Evolutionary conservation across 352 stramenopile species (phyloP).

Genomic region (Pythium angustatum): DNA sequence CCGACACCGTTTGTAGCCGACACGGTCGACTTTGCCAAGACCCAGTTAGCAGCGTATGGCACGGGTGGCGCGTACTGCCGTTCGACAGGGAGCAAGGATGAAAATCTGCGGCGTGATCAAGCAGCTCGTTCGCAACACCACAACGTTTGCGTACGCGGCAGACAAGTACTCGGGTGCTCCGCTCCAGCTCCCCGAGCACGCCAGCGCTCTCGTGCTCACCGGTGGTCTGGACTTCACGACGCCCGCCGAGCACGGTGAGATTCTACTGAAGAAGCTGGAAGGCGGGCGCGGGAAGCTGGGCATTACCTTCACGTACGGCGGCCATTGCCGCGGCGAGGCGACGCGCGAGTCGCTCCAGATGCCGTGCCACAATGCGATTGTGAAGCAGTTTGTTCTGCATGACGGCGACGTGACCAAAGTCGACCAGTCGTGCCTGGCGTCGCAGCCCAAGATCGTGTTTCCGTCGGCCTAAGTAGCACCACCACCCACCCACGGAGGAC

Average conservation of each 20-base stretch:
- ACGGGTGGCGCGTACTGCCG: not conserved
- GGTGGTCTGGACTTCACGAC: slow-evolving; percentile 38
- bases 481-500: not conserved
- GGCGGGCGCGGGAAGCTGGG: slow-evolving; percentile 19
- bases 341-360: slow-evolving; percentile 9
- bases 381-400: slow-evolving; percentile 20
- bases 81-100: not conserved
- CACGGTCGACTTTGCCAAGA: not conserved
- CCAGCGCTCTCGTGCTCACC: slow-evolving; percentile 39
- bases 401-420: slow-evolving; percentile 27
- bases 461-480: not conserved
- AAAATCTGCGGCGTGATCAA: not conserved
- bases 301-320: slow-evolving; percentile 31
- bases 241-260: slow-evolving; percentile 19
- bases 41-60: not conserved
- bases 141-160: slow-evolving; percentile 30
- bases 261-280: slow-evolving; percentile 25
- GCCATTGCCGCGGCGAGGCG: slow-evolving; percentile 22
- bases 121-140: not conserved
- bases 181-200: slow-evolving; percentile 23
- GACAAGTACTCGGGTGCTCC: slow-evolving; percentile 38
- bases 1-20: not conserved
- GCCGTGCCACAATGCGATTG: slow-evolving; percentile 25
- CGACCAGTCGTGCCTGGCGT: slow-evolving; percentile 30
- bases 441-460: not conserved